A percentile compares a stretch with the other conserved stretches of the same genome.
Conservation (phyloP, 2,329 filamentous ascomycete species). For the Coleophoma eucalyptorum region DNA sequence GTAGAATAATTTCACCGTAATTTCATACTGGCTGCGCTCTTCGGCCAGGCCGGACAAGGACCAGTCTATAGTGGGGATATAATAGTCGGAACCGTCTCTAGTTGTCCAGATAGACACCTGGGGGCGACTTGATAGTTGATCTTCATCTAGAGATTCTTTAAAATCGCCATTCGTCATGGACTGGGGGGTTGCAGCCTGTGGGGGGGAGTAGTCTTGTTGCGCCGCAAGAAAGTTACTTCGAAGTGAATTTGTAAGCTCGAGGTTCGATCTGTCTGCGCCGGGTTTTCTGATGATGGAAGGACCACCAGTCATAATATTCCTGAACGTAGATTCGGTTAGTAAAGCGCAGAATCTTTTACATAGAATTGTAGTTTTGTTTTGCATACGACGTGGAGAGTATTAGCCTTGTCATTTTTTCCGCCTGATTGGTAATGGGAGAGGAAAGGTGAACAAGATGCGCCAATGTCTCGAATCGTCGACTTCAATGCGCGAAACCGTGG, state of each 20-base stretch:
- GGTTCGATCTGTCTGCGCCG: conserved; percentile 78
- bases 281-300: conserved; percentile 81
- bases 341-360: conserved; percentile 3
- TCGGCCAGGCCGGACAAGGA: conserved; percentile 69
- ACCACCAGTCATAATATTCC: conserved; percentile 63
- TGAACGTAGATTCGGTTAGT: conserved; percentile 13
- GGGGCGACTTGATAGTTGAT: conserved; percentile 21
- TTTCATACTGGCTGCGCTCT: conserved; percentile 82
- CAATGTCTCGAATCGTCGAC: no score
- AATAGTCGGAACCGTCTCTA: conserved; percentile 56
- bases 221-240: conserved; percentile 77
- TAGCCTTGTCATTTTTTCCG: conserved; percentile 62
- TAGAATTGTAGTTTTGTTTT: conserved; percentile 12
- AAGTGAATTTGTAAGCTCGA: conserved; percentile 86
- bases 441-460: not conserved
- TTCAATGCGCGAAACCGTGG: no score
- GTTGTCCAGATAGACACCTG: conserved; percentile 61
- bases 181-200: conserved; percentile 25
- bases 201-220: conserved; percentile 54
- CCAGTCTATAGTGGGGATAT: conserved; percentile 76
- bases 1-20: conserved; percentile 95
- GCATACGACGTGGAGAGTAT: conserved; percentile 81
- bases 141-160: conserved; percentile 26
- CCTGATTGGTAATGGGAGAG: not conserved
- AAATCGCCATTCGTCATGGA: conserved; percentile 32